These are phyloP conservation scores for Xylariaceae sp. DNA, from an alignment of 2,329 filamentous ascomycete genomes.

Conservation along the genomic window DNA sequence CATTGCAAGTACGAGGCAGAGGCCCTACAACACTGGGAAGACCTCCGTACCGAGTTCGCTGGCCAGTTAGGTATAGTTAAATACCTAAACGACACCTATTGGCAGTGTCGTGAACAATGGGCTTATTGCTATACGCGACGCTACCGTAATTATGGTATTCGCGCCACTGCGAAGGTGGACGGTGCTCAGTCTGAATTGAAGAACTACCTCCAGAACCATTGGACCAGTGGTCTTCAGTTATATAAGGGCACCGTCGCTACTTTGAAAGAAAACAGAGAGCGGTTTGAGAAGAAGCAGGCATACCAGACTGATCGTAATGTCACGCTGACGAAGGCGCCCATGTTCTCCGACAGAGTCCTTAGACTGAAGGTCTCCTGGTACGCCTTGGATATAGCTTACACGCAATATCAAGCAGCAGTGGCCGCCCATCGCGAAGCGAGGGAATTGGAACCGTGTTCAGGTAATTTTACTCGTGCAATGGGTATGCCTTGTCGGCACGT, in stretches of 20 bases:
- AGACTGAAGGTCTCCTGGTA: neutral
- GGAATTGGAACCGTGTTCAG: neutral
- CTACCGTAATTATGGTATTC: neutral
- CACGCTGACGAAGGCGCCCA: neutral
- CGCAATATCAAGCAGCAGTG: neutral
- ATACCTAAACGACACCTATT: neutral
- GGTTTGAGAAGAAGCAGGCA: neutral
- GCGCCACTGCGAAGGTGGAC: neutral
- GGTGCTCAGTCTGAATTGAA: neutral
- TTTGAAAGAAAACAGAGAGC: neutral
- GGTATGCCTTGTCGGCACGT: neutral
- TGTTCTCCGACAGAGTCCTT: neutral
- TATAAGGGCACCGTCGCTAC: neutral
- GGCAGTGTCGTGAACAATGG: neutral
- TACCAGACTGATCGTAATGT: neutral
- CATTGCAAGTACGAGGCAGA: neutral
- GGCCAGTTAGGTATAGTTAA: neutral
- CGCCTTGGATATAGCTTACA: neutral
- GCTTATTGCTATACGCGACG: neutral
- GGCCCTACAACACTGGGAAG: neutral
- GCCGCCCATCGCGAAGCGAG: neutral
- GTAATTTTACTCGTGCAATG: neutral
- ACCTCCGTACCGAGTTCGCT: neutral
- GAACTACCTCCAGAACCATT: neutral
- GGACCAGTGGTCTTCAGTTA: neutral